These are phyloP conservation scores for Penicillium janthinellum DNA, from an alignment of 2,329 filamentous ascomycete species.

Conservation along the genomic window DNA sequence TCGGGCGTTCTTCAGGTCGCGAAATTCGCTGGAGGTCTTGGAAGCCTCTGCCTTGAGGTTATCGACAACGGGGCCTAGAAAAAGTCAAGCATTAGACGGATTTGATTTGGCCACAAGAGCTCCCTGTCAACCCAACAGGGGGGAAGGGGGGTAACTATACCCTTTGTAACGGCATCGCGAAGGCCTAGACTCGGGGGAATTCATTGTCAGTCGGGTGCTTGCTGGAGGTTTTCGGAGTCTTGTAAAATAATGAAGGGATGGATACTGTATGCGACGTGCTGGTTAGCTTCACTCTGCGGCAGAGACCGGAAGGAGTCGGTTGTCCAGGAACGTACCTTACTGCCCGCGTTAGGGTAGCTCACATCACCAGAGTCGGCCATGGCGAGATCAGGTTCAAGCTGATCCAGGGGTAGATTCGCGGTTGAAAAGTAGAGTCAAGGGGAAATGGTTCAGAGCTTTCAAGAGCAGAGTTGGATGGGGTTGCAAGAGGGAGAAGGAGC, in stretches of 20 bases:
- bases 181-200: conserved; percentile 21
- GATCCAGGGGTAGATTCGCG: background rate
- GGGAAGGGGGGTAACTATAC: conserved; percentile 10
- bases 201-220: conserved; percentile 24
- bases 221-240: background rate
- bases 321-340: conserved; percentile 38
- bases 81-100: conserved; percentile 19
- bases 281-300: conserved; percentile 16
- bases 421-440: background rate
- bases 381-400: conserved; percentile 17
- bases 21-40: conserved; percentile 60
- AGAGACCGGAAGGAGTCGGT: conserved; percentile 10
- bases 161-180: conserved; percentile 31
- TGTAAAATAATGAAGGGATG: background rate
- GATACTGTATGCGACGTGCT: conserved; percentile 17
- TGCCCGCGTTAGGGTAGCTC: conserved; percentile 42
- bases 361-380: conserved; percentile 42
- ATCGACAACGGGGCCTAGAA: conserved; percentile 57
- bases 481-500: conserved; percentile 10
- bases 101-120: conserved; percentile 3
- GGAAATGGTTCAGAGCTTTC: background rate
- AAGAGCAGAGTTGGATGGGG: background rate
- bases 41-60: conserved; percentile 58
- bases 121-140: background rate
- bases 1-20: conserved; percentile 58